Conservation (phyloP, 129 eudicot genomes). For the Lactuca sativa region DNA sequence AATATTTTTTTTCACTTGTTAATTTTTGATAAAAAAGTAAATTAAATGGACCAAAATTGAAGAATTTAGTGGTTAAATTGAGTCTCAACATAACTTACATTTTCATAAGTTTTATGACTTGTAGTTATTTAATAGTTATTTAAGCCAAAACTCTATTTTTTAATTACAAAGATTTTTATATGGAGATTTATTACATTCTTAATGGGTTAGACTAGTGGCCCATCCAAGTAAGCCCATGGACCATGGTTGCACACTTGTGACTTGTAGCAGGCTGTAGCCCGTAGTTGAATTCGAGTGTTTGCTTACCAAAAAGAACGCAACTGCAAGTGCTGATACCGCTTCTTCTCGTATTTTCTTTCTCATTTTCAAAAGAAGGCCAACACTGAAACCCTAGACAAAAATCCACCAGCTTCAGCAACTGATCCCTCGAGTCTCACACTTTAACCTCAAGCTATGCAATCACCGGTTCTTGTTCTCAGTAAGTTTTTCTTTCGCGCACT, state of each 20-base stretch:
- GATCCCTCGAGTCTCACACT: constrained; percentile 10
- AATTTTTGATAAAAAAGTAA: no score
- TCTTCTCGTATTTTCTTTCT: constrained; percentile 18
- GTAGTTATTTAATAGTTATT: no score
- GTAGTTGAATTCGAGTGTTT: neutral
- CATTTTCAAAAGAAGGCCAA: constrained; percentile 13
- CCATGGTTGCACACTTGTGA: neutral
- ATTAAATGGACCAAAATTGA: no score
- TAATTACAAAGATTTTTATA: no score
- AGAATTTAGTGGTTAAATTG: no score
- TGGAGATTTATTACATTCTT: neutral
- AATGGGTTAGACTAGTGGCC: neutral
- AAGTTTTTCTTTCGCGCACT: constrained; percentile 23
- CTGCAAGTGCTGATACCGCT: constrained; percentile 13
- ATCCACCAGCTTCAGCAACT: constrained; percentile 23
- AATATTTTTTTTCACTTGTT: no score
- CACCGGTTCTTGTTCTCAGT: constrained; percentile 82
- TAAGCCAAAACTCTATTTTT: no score
- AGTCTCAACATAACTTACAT: no score
- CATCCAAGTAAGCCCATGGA: constrained; percentile 17
- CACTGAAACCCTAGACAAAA: constrained; percentile 32
- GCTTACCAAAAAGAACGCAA: neutral
- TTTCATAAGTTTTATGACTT: no score
- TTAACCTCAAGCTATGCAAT: constrained; percentile 42
- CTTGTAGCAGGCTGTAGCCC: neutral